Evolutionary conservation across 768 basidiomycete species (phyloP), one percentile per base, ranked within the genome.

Genomic region (Psilocybe sp.): DNA sequence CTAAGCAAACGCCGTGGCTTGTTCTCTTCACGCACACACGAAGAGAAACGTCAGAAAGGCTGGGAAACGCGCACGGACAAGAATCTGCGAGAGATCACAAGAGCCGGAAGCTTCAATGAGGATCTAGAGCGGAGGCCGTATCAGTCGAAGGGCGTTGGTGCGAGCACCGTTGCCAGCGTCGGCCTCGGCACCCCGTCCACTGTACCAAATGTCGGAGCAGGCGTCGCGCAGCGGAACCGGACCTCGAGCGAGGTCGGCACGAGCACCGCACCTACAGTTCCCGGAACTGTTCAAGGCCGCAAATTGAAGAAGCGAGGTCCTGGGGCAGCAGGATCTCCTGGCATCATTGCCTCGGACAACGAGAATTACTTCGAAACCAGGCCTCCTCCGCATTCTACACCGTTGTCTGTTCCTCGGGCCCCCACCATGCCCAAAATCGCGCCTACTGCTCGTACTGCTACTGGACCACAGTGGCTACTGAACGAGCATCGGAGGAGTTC

Each of bases 41-140:
- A 44, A 16, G 42, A 36, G 37, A 47, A 32, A 37, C 34, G 33
- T 6, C n/a, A 47, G 8, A 43, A 35, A 1, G 58, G 55, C 15
- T 62, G 62, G 64, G 49, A 54, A 23, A 64, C 61, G 6, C 36
- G 66, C 39, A 64, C 60, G 18, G 63, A 66, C 31, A 60, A 54
- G 55, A 65, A 67, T 31, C 43, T 62, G 5, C 44, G 47, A 19
- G 33, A 49, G n/a, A 33, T 65, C 14, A 34, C 51, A 10, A 43
- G 54, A 34, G 52, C 40, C 31, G 49, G 49, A 34, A 60, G 60
- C 35, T 50, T 52, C 46, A 63, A 62, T 33, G 57, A 58, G 39
- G 50, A 51, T 8, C 23, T 13, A 33, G 41, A 31, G 47, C 47
- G 47, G 36, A 41, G 19, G 16, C 31, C 33, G 40, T 39, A 34